Percentiles rank a stretch among this genome's conserved stretches.
These are phyloP conservation scores for Rhodosporidiobolus odoratus DNA, from an alignment of 768 basidiomycete species.

Conservation along the genomic window DNA sequence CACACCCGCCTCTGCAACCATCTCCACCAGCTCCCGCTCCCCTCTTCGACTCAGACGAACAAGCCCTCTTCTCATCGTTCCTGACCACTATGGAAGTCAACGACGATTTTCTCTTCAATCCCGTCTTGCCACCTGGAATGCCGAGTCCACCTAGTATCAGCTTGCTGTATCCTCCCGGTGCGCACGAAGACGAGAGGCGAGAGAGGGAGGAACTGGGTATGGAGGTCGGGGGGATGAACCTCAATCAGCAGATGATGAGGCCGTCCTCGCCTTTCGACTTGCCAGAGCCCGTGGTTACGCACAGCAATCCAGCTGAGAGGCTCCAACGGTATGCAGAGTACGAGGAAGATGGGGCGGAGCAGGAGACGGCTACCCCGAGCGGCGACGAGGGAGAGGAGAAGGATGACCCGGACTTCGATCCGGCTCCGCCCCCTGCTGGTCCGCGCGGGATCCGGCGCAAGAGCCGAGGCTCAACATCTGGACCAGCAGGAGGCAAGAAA, in stretches of 20 bases:
- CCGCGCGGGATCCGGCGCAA: not conserved
- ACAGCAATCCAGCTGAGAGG: not conserved
- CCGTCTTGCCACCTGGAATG: constrained; percentile 34
- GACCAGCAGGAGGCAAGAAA: not conserved
- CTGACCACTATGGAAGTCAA: constrained; percentile 31
- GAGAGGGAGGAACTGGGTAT: constrained; percentile 25
- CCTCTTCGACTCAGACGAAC: constrained; percentile 27
- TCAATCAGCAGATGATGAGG: not conserved
- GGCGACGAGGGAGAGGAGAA: not conserved
- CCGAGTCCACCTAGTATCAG: constrained; percentile 18
- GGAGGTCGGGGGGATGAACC: constrained; percentile 12
- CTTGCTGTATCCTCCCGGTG: not conserved
- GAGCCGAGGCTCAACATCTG: not conserved
- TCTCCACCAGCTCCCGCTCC: constrained; percentile 1
- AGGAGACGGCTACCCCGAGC: not conserved
- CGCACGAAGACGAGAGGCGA: not conserved
- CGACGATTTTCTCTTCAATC: constrained; percentile 34
- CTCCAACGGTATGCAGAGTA: not conserved
- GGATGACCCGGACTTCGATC: constrained; percentile 10
- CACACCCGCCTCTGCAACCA: not conserved
- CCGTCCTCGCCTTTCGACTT: not conserved
- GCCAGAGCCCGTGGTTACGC: not conserved
- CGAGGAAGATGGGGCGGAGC: not conserved
- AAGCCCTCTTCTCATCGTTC: constrained; percentile 28
- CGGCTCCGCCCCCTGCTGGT: not conserved